Base-by-base conservation (phyloP, 306 rosid genomes). In the Gastrolobium villosum region DNA sequence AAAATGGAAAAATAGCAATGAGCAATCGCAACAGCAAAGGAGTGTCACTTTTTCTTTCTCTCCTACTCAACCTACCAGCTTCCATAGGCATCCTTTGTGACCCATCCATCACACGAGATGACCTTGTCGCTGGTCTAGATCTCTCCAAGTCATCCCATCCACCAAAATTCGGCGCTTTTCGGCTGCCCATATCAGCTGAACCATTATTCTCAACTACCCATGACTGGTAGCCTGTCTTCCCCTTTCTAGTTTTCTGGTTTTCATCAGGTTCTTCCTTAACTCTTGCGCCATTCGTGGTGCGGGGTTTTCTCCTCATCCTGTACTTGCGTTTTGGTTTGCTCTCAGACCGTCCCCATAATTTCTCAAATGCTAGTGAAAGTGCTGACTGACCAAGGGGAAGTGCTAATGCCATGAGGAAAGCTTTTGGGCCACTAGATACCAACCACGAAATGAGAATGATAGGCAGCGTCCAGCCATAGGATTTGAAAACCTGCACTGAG, bases 81-180 rank as follows among this genome's bases (percentile, higher is more conserved):
- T 81, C 89, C 54, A 26, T 53, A 2, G 87, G 20, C 48, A 56
- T 80, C 52, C 79, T 84, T 49, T 26, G 76, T 20, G 88, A 75
- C 6, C 85, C 86, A 8, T 77, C 72, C 48, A 45, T 65, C 64
- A 34, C 65, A 34, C 48, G 75, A 65, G 90, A 77, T 11, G 87
- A 50, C 74, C 87, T 86, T 52, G 59, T 56, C 7, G 79, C 39
- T 2, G 81, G 72, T 80, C 89, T 76, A 66, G 54, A 61, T 83
- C 90, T 77, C 70, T 91, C 98, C 64, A 95, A 82, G 73, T 95
- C 97, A 75, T 92, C 99, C 99, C 98, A 95, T 65, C 99, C 99
- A 36, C 99, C 98, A 45, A 87, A 86, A 48, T 83, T 65, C 6
- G 80, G 65, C 10, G 69, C 79, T 75, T 50, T 75, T 74, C 3